These are phyloP conservation scores for Naganishia vaughanmartiniae DNA, from an alignment of 768 basidiomycete species.

Conservation along the genomic window DNA sequence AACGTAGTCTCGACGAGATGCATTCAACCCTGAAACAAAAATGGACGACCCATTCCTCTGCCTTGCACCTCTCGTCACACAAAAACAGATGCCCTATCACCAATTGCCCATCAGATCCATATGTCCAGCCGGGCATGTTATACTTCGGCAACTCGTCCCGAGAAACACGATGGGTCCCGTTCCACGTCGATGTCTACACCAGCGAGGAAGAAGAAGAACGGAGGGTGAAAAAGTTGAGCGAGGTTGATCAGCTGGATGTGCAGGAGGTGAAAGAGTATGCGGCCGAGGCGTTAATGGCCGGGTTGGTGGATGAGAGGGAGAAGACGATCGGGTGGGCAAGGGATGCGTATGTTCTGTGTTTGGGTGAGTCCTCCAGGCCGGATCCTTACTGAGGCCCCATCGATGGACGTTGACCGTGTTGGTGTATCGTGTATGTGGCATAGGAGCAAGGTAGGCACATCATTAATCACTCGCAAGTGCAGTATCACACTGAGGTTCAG, in stretches of 20 bases:
- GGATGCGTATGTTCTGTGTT: constrained; percentile 30
- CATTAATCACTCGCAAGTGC: background rate
- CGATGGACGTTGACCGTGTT: background rate
- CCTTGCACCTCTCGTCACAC: background rate
- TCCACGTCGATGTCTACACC: constrained; percentile 4
- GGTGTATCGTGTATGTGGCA: background rate
- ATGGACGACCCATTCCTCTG: background rate
- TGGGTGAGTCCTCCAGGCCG: constrained; percentile 29
- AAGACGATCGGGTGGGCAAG: constrained; percentile 28
- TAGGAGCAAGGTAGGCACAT: background rate
- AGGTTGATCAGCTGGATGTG: constrained; percentile 18
- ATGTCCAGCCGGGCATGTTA: constrained; percentile 35
- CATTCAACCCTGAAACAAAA: constrained; percentile 5
- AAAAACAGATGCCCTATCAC: constrained; percentile 1
- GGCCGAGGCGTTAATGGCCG: constrained; percentile 17
- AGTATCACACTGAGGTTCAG: no score
- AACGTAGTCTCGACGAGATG: background rate
- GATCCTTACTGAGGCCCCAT: background rate
- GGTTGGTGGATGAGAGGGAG: constrained; percentile 20
- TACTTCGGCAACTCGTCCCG: constrained; percentile 28
- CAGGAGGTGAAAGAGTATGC: constrained; percentile 18
- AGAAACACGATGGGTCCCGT: constrained; percentile 38
- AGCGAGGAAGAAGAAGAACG: background rate
- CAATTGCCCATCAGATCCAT: constrained; percentile 33
- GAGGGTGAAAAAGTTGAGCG: constrained; percentile 10